Base-by-base conservation (phyloP, 805 yeast species). In the Cyberlindnera sargentensis region DNA sequence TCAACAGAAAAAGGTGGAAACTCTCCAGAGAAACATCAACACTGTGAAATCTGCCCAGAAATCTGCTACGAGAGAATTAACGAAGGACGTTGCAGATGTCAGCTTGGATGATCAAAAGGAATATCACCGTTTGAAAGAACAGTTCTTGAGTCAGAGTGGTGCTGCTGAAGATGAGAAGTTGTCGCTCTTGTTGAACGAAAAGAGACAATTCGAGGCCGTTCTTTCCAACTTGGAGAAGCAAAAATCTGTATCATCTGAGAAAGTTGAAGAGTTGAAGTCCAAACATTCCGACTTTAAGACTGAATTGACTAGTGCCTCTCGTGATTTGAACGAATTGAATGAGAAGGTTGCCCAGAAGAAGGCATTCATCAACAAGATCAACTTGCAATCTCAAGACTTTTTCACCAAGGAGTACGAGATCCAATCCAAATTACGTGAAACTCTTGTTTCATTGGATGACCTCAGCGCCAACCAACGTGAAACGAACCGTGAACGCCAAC, bases 381-480 rank as follows among this genome's bases (percentile, higher is more conserved):
- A 78, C 63, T 46, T 68, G 47, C 46, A 63, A 46, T 52, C 66
- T 58, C 62, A 72, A 60, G 62, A 64, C 11, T 58, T 63, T 27
- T 48, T 57, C 63, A 58, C 63, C 31, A 70, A 75, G 48, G 91
- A 82, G 53, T 67, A 70, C 32, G 80, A 78, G 45, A 56, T 85
- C n/a, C 83, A 81, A 48, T 67, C 80, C 6, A 75, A 78, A 47
- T 66, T 90, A 45, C 74, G 80, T 49, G 82, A 77, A 30, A 71
- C 79, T 1, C 66, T 84, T 28, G 50, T 74, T 2, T 74, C 74
- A 51, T 66, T 91, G 37, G 84, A 84, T 47, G 95, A 85, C 42
- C 64, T 86, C 32, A 79, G 78, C 40, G 89, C 95, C 1, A 78
- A 73, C 45, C 84, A 81, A 60, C 76, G 91, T 51, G 96, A 86